Base-by-base conservation (phyloP, 192 early-diverging fungal species). In the Backusella tarrabulga region DNA sequence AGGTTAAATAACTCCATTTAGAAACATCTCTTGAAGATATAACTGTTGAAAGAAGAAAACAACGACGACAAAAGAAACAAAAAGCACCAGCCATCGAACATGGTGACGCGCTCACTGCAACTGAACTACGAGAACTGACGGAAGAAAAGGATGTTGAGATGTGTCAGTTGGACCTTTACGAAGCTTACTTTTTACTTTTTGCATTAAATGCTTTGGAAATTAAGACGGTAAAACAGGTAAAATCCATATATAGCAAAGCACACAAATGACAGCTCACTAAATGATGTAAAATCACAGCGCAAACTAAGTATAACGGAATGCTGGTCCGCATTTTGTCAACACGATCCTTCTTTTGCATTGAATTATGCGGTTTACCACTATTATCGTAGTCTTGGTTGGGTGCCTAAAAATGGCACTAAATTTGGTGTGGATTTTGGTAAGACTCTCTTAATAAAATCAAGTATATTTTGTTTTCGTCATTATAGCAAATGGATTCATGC, bases 321-420 rank as follows among this genome's bases (percentile, higher is more conserved):
- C 26, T 75, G 74, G 74, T 2, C n/a, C 19, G 15, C 38, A 11
- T 75, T 75, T 46, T 38, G 40, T 46, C 23, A 44, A 11, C 4
- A 19, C 29, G 35, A 67, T 11, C 1, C 26, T 6, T 12, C 81
- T 3, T 94, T 95, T 79, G 84, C 84, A 12, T 77, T 90, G 1
- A 80, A 84, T 36, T 96, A 96, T 80, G 91, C 90, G 1, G 95
- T 88, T 0, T 97, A 96, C 80, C 94, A 93, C 72, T 89, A 95
- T 80, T 97, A 93, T 78, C 86, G 94, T 8, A 89, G 90, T 35
- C 86, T 85, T 14, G 93, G 94, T 1, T 97, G 96, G 96, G 89
- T 95, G 9, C 93, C 94, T 3, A 89, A 89, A 79, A 86, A 88
- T 74, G 96, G 96, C 2, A 72, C 93, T 42, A 97, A 97, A 80